These are phyloP conservation scores for Pseudovirgaria hyperparasitica DNA, from an alignment of 2,329 filamentous ascomycete genomes.

Conservation along the genomic window DNA sequence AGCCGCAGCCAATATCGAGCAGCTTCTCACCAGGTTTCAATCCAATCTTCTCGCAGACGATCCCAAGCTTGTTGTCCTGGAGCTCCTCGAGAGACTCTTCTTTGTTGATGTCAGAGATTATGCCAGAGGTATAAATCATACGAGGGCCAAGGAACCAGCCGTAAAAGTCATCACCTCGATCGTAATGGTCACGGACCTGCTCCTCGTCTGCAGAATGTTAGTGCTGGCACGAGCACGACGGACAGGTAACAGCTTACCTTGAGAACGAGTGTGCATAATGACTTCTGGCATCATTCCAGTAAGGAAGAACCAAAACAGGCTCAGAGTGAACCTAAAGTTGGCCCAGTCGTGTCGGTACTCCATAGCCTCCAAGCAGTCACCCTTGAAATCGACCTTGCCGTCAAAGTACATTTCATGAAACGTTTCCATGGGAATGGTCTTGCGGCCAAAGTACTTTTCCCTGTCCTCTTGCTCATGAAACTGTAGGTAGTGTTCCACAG, in stretches of 20 bases:
- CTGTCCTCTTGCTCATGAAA: slow-evolving; percentile 54
- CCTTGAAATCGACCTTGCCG: slow-evolving; percentile 89
- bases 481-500: slow-evolving; percentile 79
- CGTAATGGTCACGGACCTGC: slow-evolving; percentile 95
- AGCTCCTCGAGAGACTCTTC: slow-evolving; percentile 91
- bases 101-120: slow-evolving; percentile 75
- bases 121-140: slow-evolving; percentile 96
- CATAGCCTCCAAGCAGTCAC: slow-evolving; percentile 74
- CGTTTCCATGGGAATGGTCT: slow-evolving; percentile 79
- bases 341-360: slow-evolving; percentile 98
- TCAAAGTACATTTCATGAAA: slow-evolving; percentile 99
- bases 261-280: slow-evolving; percentile 82
- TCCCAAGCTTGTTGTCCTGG: slow-evolving; percentile 91
- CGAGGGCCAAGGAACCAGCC: slow-evolving; percentile 95
- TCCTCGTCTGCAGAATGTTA: slow-evolving; percentile 59
- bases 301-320: slow-evolving; percentile 79
- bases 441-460: slow-evolving; percentile 60
- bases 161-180: slow-evolving; percentile 97
- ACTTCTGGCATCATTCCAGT: slow-evolving; percentile 80
- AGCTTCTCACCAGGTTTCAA: slow-evolving; percentile 69
- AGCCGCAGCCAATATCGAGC: slow-evolving; percentile 94
- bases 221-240: neutral
- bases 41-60: slow-evolving; percentile 92
- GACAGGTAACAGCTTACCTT: slow-evolving; percentile 42
- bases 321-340: slow-evolving; percentile 78